phyloP scores from a whole-genome alignment of 2,329 filamentous ascomycete genomes.

The Talaromyces albobiverticillius region DNA sequence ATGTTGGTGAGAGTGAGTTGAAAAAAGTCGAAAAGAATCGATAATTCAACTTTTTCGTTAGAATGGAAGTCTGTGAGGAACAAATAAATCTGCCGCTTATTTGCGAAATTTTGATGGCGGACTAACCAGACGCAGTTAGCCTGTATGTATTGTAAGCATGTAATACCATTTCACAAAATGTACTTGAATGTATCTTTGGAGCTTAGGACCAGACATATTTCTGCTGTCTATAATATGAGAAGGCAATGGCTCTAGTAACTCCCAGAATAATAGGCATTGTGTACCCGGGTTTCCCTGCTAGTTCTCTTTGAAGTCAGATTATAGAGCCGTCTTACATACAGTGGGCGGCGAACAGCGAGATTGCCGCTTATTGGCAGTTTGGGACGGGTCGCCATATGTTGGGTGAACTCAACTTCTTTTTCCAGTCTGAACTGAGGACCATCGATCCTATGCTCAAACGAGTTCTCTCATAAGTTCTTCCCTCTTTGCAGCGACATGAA shows the following conservation, averaged over 20 bases:
- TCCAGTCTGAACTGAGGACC: not conserved
- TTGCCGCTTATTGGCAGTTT: constrained; percentile 9
- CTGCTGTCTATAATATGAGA: too few species aligned
- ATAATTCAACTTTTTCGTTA: too few species aligned
- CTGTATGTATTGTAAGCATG: not conserved
- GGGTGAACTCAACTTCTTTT: constrained; percentile 6
- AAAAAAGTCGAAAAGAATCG: too few species aligned
- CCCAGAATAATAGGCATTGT: not conserved
- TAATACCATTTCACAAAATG: not conserved
- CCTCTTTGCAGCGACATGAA: not conserved
- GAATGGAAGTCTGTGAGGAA: too few species aligned
- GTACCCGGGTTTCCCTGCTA: not conserved
- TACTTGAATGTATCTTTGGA: not conserved
- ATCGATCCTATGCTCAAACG: not conserved
- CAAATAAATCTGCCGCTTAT: too few species aligned
- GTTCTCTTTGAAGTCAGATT: not conserved
- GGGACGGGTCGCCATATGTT: constrained; percentile 3
- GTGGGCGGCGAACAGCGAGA: constrained; percentile 6
- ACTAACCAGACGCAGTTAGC: not conserved
- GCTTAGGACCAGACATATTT: too few species aligned
- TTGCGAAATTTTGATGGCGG: not conserved
- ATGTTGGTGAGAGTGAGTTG: constrained; percentile 55
- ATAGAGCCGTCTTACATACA: not conserved
- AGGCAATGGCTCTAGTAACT: too few species aligned
- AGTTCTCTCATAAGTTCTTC: not conserved